These are phyloP conservation scores for Artemisia argyi DNA, from an alignment of 129 eudicot genomes.

Conservation along the genomic window DNA sequence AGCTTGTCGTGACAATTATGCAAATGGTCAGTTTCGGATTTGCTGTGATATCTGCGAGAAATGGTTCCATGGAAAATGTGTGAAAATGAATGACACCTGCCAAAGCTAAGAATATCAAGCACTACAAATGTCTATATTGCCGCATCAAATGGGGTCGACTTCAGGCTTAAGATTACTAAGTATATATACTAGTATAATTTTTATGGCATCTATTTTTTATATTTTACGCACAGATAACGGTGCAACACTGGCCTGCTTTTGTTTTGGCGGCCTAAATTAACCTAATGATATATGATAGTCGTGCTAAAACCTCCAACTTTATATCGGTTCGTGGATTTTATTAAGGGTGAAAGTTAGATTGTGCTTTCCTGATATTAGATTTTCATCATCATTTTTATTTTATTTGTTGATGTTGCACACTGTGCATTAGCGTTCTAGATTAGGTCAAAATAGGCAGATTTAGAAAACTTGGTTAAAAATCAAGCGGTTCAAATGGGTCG, in stretches of 20 bases:
- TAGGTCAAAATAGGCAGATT: too few species aligned
- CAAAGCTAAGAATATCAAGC: constrained; percentile 3
- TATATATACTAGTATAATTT: neutral
- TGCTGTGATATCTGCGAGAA: constrained; percentile 15
- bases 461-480: too few species aligned
- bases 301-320: too few species aligned
- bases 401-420: too few species aligned
- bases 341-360: too few species aligned
- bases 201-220: neutral
- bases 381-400: too few species aligned
- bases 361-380: too few species aligned
- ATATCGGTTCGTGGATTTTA: too few species aligned
- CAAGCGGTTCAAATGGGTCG: too few species aligned
- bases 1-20: constrained; percentile 5
- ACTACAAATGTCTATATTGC: constrained; percentile 5
- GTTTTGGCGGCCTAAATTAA: neutral
- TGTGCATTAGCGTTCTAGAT: too few species aligned
- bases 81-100: constrained; percentile 16
- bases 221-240: neutral
- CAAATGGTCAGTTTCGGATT: constrained; percentile 4
- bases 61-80: constrained; percentile 17
- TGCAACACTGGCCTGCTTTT: neutral
- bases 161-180: neutral
- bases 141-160: neutral
- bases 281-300: too few species aligned